phyloP scores from a whole-genome alignment of 371 early-diverging fungal genomes.

The Mortierella sp. region DNA sequence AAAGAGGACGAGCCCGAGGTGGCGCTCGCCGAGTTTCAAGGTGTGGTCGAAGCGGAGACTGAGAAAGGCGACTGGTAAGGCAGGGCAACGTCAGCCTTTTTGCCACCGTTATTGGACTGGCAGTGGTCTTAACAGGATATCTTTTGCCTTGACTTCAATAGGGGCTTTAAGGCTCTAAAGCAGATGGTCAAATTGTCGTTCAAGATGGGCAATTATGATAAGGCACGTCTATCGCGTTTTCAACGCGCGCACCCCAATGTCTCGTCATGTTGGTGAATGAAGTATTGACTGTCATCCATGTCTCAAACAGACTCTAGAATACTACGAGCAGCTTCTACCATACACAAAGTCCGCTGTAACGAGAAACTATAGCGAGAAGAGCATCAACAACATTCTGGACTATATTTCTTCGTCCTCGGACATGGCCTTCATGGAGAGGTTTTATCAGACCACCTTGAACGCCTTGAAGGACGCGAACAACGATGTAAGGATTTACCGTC shows the following conservation, averaged over 20 bases:
- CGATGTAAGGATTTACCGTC: conserved; percentile 65
- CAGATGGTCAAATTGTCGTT: conserved; percentile 92
- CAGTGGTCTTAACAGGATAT: not conserved
- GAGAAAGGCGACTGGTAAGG: conserved; percentile 87
- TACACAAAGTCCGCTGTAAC: conserved; percentile 87
- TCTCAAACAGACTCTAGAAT: conserved; percentile 69
- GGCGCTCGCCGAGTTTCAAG: conserved; percentile 85
- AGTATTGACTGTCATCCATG: not conserved
- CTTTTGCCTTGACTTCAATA: conserved; percentile 27
- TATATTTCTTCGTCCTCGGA: conserved; percentile 80
- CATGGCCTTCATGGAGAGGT: conserved; percentile 83
- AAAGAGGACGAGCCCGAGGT: conserved; percentile 87
- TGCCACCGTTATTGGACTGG: not conserved
- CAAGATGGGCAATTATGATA: conserved; percentile 70
- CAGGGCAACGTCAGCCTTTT: not conserved
- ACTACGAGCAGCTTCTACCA: conserved; percentile 82
- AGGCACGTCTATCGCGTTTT: conserved; percentile 55
- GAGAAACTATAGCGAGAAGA: conserved; percentile 94
- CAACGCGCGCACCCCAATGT: too few species aligned
- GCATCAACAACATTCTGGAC: conserved; percentile 95
- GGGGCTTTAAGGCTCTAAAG: conserved; percentile 96
- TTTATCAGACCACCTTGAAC: conserved; percentile 83
- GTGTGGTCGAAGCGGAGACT: conserved; percentile 84
- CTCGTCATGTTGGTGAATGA: not conserved
- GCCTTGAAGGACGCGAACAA: conserved; percentile 83